Base-by-base conservation (phyloP, 345 rosid species). In the Salix caprea region DNA sequence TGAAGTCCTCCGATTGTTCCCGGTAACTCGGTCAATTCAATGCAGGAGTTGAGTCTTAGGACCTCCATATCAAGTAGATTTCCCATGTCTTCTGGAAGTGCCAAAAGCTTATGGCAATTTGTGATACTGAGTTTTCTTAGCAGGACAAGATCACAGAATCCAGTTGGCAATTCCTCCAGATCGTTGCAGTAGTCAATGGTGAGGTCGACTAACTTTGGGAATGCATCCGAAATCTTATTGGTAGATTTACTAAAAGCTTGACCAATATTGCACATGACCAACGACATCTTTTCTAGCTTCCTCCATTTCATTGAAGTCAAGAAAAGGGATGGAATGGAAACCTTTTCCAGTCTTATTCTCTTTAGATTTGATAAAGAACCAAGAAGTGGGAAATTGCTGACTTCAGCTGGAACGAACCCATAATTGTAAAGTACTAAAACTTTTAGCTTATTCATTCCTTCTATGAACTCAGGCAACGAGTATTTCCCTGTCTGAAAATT, bases 391-490 rank as follows among this genome's bases (percentile, higher is more conserved):
- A 87, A 85, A 5, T 88, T 87, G n/a, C 56, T 71, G 34, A 90
- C 12, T 75, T 78, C 84, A 1, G 88, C 70, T 0, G 85, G 79
- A 32, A 11, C 77, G 77, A 72, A 65, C 74, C 90, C 84, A 10
- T 74, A 54, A 65, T 86, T 86, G 58, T 79, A 77, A 75, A 90
- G 80, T 0, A 71, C 70, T 80, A 91, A n/a, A 64, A 83, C 91
- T 85, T 84, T 88, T 28, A 90, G 71, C 44, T 82, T 86, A 67
- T 28, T 66, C 89, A 87, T 86, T 78, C 75, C 65, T 54, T 74
- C 77, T 42, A 90, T 81, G 81, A 86, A 93, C 42, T 36, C 70
- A 7, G 95, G 93, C 44, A 94, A 77, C 8, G 76, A 52, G 77
- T 82, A 82, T 26, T 44, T 67, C 67, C 56, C 46, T 21, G 70